These are phyloP conservation scores for Amphichorda felina DNA, from an alignment of 2,329 filamentous ascomycete genomes.

Conservation along the genomic window DNA sequence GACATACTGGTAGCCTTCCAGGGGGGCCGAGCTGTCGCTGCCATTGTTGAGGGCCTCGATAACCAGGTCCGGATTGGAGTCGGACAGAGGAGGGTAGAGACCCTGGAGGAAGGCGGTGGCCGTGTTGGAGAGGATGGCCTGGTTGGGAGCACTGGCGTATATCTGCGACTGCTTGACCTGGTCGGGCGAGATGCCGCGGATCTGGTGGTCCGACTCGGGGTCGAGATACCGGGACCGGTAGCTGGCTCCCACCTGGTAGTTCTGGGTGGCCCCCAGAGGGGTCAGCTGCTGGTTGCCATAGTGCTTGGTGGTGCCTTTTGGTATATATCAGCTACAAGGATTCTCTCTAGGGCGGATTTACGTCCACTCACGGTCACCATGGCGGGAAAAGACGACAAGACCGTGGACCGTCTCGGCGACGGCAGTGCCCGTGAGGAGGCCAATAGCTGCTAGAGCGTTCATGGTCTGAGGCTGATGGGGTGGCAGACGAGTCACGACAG, in stretches of 20 bases:
- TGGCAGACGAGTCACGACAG: no score
- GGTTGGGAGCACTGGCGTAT: slow-evolving; percentile 19
- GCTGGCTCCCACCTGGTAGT: slow-evolving; percentile 13
- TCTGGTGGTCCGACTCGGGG: slow-evolving; percentile 13
- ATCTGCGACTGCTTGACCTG: slow-evolving; percentile 17
- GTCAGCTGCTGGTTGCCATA: slow-evolving; percentile 19
- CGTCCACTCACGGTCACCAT: slow-evolving; percentile 21
- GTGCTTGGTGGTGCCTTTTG: slow-evolving; percentile 22
- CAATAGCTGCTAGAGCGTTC: neutral
- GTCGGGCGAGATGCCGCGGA: slow-evolving; percentile 19
- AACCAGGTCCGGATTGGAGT: slow-evolving; percentile 12
- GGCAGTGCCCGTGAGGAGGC: slow-evolving; percentile 4
- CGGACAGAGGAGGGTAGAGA: slow-evolving; percentile 18
- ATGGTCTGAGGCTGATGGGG: no score
- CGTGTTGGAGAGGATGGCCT: slow-evolving; percentile 19
- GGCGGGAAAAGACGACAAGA: slow-evolving; percentile 19
- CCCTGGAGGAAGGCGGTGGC: slow-evolving; percentile 23
- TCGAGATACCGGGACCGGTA: slow-evolving; percentile 12
- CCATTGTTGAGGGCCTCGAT: slow-evolving; percentile 18
- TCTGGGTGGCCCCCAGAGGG: slow-evolving; percentile 19
- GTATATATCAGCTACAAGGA: slow-evolving; percentile 1
- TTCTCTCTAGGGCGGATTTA: neutral
- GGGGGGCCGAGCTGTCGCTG: slow-evolving; percentile 13
- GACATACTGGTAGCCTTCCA: slow-evolving; percentile 22
- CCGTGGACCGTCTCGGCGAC: slow-evolving; percentile 19